phyloP scores from a whole-genome alignment of 148 eudicot species.

The Oxyria digyna region DNA sequence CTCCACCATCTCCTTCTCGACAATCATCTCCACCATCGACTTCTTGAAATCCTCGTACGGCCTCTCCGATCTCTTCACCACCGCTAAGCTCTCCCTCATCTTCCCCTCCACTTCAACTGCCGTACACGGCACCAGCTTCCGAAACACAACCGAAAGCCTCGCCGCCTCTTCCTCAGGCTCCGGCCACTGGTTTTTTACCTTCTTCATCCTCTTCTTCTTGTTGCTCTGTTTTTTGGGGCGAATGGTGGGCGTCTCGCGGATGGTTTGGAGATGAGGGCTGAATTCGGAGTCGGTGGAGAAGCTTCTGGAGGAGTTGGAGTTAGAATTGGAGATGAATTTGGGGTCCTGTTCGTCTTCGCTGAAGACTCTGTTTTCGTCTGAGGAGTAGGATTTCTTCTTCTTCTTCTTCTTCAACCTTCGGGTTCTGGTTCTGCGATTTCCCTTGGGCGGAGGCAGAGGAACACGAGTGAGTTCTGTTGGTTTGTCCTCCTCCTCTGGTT shows the following conservation, averaged over 20 bases:
- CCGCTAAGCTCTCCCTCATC: constrained; percentile 71
- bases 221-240: constrained; percentile 11
- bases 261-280: constrained; percentile 22
- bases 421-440: constrained; percentile 4
- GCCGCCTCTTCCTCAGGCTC: constrained; percentile 24
- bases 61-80: constrained; percentile 61
- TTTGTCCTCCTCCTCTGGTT: constrained; percentile 19
- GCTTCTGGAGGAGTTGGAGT: constrained; percentile 34
- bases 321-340: constrained; percentile 24
- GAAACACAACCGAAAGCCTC: constrained; percentile 63
- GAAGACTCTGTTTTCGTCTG: constrained; percentile 27
- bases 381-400: constrained; percentile 23
- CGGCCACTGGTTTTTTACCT: background rate
- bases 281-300: constrained; percentile 29
- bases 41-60: constrained; percentile 68
- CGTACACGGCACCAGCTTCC: constrained; percentile 57
- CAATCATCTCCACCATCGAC: constrained; percentile 88
- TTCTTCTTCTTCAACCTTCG: no score
- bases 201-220: background rate
- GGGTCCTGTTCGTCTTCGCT: constrained; percentile 18
- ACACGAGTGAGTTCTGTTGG: constrained; percentile 10
- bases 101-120: constrained; percentile 46
- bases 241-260: constrained; percentile 12
- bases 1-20: constrained; percentile 74
- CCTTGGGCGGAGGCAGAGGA: constrained; percentile 18